Conservation (phyloP, 2,329 filamentous ascomycete species). For the Fusarium subtropicale region DNA sequence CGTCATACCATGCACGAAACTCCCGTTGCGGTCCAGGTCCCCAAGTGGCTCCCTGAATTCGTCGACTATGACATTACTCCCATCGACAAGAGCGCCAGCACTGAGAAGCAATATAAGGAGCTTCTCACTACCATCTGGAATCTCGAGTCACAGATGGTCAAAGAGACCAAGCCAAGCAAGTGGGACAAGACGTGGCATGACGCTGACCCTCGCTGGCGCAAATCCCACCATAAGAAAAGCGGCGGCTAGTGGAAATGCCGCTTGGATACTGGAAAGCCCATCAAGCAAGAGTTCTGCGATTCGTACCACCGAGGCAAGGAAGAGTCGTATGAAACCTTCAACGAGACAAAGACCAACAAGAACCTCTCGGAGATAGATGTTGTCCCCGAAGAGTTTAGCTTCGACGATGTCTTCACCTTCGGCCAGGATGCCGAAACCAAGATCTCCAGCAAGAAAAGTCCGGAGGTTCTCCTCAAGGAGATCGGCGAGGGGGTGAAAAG, state of each 20-base stretch:
- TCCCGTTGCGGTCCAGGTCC: constrained; percentile 7
- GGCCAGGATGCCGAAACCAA: not conserved
- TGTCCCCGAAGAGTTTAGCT: constrained; percentile 13
- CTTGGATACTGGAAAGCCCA: constrained; percentile 32
- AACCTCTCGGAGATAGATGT: constrained; percentile 11
- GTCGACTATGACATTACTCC: constrained; percentile 21
- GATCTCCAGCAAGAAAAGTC: not conserved
- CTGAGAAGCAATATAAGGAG: constrained; percentile 31
- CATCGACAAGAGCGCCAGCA: constrained; percentile 8
- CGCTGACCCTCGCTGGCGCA: constrained; percentile 28
- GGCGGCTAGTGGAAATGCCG: constrained; percentile 48
- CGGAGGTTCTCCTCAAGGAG: constrained; percentile 12
- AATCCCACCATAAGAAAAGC: constrained; percentile 33
- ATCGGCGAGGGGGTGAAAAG: constrained; percentile 24
- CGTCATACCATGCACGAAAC: constrained; percentile 16
- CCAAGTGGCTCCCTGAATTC: constrained; percentile 40
- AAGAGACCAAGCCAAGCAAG: not conserved
- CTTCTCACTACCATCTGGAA: constrained; percentile 33
- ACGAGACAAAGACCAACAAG: not conserved
- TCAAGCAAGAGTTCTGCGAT: constrained; percentile 32
- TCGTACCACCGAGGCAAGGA: constrained; percentile 18
- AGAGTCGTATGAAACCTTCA: not conserved
- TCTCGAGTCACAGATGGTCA: constrained; percentile 28
- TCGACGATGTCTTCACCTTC: not conserved
- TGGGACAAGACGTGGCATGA: constrained; percentile 44